Base-by-base conservation (phyloP, 768 basidiomycete species). In the Trichaptum fuscoviolaceum region DNA sequence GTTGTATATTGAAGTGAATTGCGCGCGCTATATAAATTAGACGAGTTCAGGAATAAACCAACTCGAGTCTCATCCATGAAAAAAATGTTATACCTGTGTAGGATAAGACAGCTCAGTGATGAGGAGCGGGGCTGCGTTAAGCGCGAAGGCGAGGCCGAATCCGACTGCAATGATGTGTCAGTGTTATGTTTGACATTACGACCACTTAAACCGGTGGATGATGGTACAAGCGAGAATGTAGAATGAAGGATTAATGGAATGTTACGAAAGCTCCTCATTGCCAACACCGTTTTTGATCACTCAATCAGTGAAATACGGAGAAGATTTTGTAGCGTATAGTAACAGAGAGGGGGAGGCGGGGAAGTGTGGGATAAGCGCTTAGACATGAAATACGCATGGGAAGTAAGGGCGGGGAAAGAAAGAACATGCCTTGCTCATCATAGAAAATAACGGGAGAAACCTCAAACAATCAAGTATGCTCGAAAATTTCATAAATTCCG, bases 21-120 rank as follows among this genome's bases (percentile, higher is more conserved):
- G 85, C 2, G 84, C 87, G 57, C 78, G 76, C 77, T 79, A 65
- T 7, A 52, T 59, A 57, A 59, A 24, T 79, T 80, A 68, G 35
- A 52, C 25, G 42, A 57, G 35, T 23, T 42, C 65, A 34, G 30
- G n/a, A 63, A 24, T n/a, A 34, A 35, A 65, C 8, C 2, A 30
- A 30, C 10, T 52, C 20, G 42, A 2, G 5, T 5, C 20, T 15
- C 20, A 20, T 52, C 5, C 42, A 52, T 52, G 42, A 12, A 64
- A 26, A 52, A 64, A 58, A 23, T 57, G 23, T 35, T 78, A 64
- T 71, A 85, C 86, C 71, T 90, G 88, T 4, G 89, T 89, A 27
- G 89, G 89, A 75, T 91, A 90, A 6, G 87, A 82, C 15, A 90
- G 77, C 73, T 89, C 89, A 30, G 86, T 84, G 60, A 90, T 80